phyloP scores from a whole-genome alignment of 2,329 filamentous ascomycete genomes.

The Xylaria sp. region DNA sequence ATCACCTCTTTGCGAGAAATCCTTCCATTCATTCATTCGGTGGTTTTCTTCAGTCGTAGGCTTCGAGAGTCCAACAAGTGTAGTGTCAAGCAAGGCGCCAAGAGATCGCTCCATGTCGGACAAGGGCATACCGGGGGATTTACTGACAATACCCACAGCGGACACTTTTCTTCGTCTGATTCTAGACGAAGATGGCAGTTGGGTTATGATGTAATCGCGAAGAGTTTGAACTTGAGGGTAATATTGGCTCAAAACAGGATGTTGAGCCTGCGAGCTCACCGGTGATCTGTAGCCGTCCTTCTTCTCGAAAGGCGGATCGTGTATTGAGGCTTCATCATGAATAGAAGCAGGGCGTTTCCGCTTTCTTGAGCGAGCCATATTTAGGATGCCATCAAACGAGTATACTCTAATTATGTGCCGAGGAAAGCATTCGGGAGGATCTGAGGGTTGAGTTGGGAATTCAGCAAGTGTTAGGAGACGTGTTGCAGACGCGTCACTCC shows the following conservation, averaged over 20 bases:
- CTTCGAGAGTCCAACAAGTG: constrained; percentile 68
- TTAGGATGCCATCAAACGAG: constrained; percentile 18
- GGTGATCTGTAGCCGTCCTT: constrained; percentile 20
- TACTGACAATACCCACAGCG: constrained; percentile 51
- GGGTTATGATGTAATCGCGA: constrained; percentile 74
- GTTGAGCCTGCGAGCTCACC: constrained; percentile 49
- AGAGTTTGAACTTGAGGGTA: constrained; percentile 74
- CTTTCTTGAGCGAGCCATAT: constrained; percentile 45
- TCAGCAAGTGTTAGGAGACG: constrained; percentile 5
- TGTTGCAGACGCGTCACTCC: constrained; percentile 20
- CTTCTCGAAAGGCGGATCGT: constrained; percentile 37
- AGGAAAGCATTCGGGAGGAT: neutral
- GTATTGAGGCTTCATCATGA: constrained; percentile 20
- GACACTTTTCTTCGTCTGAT: constrained; percentile 67
- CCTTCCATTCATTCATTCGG: constrained; percentile 65
- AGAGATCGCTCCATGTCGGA: constrained; percentile 56
- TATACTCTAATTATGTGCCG: constrained; percentile 7
- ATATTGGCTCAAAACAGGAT: constrained; percentile 74
- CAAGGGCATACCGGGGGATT: constrained; percentile 30
- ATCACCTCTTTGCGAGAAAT: constrained; percentile 71
- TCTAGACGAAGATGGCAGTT: constrained; percentile 73
- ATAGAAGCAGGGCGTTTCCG: constrained; percentile 38
- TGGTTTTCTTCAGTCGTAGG: constrained; percentile 49
- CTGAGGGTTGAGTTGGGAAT: neutral
- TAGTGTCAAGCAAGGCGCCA: constrained; percentile 71